phyloP scores from a whole-genome alignment of 1,139 yeast genomes.

The Debaryomyces psychrophilus region DNA sequence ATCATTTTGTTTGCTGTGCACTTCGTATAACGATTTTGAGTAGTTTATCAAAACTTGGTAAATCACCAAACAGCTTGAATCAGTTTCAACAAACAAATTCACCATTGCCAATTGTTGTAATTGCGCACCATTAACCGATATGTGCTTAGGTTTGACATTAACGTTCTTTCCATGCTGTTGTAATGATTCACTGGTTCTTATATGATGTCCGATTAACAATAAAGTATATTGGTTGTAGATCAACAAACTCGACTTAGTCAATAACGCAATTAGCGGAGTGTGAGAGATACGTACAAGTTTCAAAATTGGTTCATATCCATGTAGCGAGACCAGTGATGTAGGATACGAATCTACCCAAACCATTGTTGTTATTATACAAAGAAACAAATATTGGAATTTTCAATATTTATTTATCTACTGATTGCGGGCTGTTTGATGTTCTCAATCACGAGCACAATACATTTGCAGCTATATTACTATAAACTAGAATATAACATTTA shows the following conservation, averaged over 20 bases:
- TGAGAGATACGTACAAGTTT: conserved; percentile 35
- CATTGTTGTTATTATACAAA: conserved; percentile 23
- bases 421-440: not conserved
- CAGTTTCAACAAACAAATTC: conserved; percentile 42
- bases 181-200: conserved; percentile 34
- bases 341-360: conserved; percentile 45
- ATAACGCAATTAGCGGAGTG: conserved; percentile 37
- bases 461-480: not conserved
- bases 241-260: conserved; percentile 33
- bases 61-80: conserved; percentile 34
- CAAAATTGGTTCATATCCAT: conserved; percentile 26
- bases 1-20: conserved; percentile 28
- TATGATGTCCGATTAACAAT: conserved; percentile 38
- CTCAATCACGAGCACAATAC: conserved; percentile 1
- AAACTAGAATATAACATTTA: too few species aligned
- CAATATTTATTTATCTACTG: not conserved
- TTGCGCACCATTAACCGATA: conserved; percentile 30
- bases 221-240: conserved; percentile 36
- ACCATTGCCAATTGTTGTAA: conserved; percentile 31
- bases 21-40: conserved; percentile 36
- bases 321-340: conserved; percentile 32
- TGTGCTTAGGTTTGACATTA: conserved; percentile 31
- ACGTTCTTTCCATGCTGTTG: conserved; percentile 37
- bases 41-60: conserved; percentile 38
- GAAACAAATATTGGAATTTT: not conserved